Conservation (phyloP, 257 asterid genomes). For the Ehretia macrophylla region DNA sequence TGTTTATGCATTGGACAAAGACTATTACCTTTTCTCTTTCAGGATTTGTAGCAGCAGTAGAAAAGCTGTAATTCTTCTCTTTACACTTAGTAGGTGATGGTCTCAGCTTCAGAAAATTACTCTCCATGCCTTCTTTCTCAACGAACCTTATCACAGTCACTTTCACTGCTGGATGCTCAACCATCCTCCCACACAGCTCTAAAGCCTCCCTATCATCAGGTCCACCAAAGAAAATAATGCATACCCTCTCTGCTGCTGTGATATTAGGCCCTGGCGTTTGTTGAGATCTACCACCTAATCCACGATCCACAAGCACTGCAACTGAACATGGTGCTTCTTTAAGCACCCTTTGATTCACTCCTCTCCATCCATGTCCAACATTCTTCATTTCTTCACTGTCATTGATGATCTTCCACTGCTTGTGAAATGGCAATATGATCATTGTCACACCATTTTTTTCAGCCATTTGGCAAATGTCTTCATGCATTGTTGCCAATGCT, state of each 20-base stretch:
- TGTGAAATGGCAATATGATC: constrained; percentile 29
- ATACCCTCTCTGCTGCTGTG: constrained; percentile 19
- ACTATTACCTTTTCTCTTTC: neutral
- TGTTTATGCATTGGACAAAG: no score
- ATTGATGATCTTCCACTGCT: constrained; percentile 20
- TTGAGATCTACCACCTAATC: constrained; percentile 7
- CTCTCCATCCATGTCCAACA: constrained; percentile 30
- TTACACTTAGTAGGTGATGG: no score
- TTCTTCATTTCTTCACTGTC: constrained; percentile 17
- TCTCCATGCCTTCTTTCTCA: constrained; percentile 1
- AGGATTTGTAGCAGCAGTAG: neutral
- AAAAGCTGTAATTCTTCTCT: no score
- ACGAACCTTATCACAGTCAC: constrained; percentile 34
- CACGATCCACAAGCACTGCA: constrained; percentile 34
- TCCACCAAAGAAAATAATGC: constrained; percentile 52
- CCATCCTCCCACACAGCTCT: constrained; percentile 47
- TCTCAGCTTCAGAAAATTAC: neutral
- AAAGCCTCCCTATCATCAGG: constrained; percentile 44
- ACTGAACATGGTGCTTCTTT: constrained; percentile 26
- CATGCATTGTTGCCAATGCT: constrained; percentile 25
- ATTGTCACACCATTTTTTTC: constrained; percentile 22
- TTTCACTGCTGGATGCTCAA: constrained; percentile 41
- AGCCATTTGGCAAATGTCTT: constrained; percentile 34
- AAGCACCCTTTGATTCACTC: constrained; percentile 29
- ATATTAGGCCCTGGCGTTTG: neutral